Evolutionary conservation across 192 early-diverging fungal genomes (phyloP).

Genomic region (Polychytrium aggregatum): DNA sequence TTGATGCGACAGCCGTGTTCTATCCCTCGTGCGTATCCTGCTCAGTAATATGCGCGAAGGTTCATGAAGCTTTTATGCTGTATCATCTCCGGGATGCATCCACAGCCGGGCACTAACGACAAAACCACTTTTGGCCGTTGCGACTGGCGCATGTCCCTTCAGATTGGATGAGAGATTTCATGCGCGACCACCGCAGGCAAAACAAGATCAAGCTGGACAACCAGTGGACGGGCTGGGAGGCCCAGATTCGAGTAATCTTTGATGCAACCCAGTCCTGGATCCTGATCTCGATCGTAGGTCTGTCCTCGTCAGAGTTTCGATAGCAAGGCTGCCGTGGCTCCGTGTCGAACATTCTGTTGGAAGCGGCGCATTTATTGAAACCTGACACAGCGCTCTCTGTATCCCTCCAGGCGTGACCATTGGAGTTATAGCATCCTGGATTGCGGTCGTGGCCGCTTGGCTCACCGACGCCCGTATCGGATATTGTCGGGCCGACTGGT

Average conservation of each 20-base stretch:
- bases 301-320: too few species aligned
- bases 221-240: slow-evolving; percentile 1
- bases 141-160: too few species aligned
- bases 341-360: too few species aligned
- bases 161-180: slow-evolving; percentile 25
- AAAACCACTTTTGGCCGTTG: neutral
- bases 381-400: too few species aligned
- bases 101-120: neutral
- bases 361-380: too few species aligned
- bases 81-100: too few species aligned
- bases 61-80: too few species aligned
- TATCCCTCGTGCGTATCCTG: too few species aligned
- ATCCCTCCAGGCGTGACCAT: slow-evolving; percentile 31
- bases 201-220: neutral
- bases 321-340: neutral
- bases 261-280: slow-evolving; percentile 78
- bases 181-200: slow-evolving; percentile 25
- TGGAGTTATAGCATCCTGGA: slow-evolving; percentile 76
- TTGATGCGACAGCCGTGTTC: too few species aligned
- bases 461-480: slow-evolving; percentile 80
- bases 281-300: slow-evolving; percentile 68
- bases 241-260: slow-evolving; percentile 9
- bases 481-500: slow-evolving; percentile 72
- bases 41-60: too few species aligned
- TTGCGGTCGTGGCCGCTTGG: slow-evolving; percentile 83